Evolutionary conservation across 2,329 filamentous ascomycete species (phyloP).

Genomic region (Cyphellophora europaea): DNA sequence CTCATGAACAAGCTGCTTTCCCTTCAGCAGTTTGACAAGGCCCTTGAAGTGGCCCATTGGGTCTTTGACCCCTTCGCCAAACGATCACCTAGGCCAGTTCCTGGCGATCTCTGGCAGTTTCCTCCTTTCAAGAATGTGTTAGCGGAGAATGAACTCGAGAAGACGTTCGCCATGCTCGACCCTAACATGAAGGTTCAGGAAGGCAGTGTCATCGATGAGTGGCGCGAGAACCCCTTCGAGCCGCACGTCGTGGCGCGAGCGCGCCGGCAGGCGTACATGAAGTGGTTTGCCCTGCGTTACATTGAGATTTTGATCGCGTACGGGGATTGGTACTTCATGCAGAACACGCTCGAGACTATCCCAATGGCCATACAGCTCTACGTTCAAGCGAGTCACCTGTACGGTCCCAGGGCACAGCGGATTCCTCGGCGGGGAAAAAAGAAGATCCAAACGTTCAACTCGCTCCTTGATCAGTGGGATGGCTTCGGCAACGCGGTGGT

Average conservation of each 20-base stretch:
- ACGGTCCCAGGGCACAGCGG: conserved; percentile 10
- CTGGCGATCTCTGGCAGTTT: background rate
- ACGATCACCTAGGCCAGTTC: background rate
- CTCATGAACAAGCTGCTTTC: conserved; percentile 14
- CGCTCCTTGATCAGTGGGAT: conserved; percentile 13
- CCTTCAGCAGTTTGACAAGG: conserved; percentile 19
- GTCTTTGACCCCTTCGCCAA: conserved; percentile 20
- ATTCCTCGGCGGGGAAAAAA: conserved; percentile 5
- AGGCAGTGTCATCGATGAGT: conserved; percentile 10
- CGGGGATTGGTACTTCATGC: conserved; percentile 23
- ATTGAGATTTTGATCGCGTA: conserved; percentile 22
- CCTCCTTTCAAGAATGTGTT: background rate
- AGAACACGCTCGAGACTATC: conserved; percentile 21
- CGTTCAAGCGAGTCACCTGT: conserved; percentile 20
- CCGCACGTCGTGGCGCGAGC: conserved; percentile 19
- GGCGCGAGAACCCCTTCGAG: conserved; percentile 19
- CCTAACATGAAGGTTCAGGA: conserved; percentile 16
- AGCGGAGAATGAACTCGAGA: background rate
- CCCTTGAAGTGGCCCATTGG: conserved; percentile 13
- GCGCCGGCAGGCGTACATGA: conserved; percentile 23
- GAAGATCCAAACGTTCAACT: conserved; percentile 4
- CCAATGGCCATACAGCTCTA: conserved; percentile 23
- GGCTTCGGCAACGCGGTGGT: conserved; percentile 19
- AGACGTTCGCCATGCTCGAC: background rate
- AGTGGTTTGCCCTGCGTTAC: conserved; percentile 24